Percentiles rank a stretch among this genome's conserved stretches.
Conservation (phyloP, 805 yeast species). For the Metschnikowia kunwiensis region DNA sequence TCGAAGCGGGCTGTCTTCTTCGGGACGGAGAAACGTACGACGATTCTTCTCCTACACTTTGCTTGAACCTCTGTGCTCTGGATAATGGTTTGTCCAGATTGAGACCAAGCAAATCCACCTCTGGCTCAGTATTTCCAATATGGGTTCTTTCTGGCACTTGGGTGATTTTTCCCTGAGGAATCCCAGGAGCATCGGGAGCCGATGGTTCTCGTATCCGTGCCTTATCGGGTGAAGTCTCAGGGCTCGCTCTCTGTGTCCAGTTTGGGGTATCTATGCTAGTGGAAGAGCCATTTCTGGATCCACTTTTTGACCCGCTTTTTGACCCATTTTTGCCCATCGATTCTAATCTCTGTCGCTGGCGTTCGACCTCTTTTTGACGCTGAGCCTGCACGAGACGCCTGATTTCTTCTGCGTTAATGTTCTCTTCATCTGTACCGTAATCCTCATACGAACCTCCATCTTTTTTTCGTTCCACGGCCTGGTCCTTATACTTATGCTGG, state of each 20-base stretch:
- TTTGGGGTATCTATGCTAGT: too few relatives aligned
- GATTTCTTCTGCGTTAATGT: constrained; percentile 43
- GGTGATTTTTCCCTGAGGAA: background rate
- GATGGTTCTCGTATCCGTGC: too few relatives aligned
- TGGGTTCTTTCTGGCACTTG: background rate
- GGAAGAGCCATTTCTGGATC: background rate
- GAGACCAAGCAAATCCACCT: constrained; percentile 31
- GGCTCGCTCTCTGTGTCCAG: background rate
- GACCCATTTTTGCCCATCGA: constrained; percentile 1
- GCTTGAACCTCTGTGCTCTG: constrained; percentile 28
- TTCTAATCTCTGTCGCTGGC: constrained; percentile 23
- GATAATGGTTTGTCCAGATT: constrained; percentile 12
- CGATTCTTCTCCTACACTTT: constrained; percentile 17
- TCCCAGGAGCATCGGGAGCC: background rate
- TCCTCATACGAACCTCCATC: constrained; percentile 37
- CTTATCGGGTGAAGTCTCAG: background rate
- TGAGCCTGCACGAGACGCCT: constrained; percentile 37
- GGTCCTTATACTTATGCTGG: constrained; percentile 46
- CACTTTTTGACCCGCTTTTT: too few relatives aligned
- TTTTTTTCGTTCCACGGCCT: constrained; percentile 32
- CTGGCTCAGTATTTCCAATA: background rate
- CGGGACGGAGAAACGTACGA: constrained; percentile 26
- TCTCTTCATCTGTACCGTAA: constrained; percentile 48
- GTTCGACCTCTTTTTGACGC: constrained; percentile 35
- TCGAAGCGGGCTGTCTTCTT: constrained; percentile 12